Evolutionary conservation across 2,329 filamentous ascomycete species (phyloP), one percentile per base, ranked within the genome.

Genomic region (Pseudocercospora macadamiae): DNA sequence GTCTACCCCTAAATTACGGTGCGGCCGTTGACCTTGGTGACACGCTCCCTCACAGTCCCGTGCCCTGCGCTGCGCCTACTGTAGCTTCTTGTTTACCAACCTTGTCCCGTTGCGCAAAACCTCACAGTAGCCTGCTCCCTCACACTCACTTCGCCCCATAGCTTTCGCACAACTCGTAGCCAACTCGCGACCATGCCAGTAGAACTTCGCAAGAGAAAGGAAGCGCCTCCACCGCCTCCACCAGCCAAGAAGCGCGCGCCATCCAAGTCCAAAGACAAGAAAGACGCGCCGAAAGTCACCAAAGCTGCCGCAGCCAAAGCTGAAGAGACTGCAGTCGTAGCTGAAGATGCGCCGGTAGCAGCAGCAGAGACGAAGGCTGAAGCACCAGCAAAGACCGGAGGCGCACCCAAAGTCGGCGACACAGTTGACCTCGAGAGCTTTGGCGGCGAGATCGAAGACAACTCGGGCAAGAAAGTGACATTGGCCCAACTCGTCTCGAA

Each of bases 401-500:
- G 63, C 34, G 58, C 64, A 18, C 59, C 66, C n/a, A 68, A 68
- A 42, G 66, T 79, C 26, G 84, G 83, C 63, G 79, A 84, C 63
- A 80, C 72, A 23, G 76, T 88, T 64, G 71, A 77, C 49, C 74
- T 87, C 51, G 76, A 82, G 12, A 74, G 72, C 26, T 87, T 87
- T 66, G 84, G 84, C 57, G 84, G 83, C 55, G 87, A 95, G 71
- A 79, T 99, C 64, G 86, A 95, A 80, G 95, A 89, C 63, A 87
- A 97, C 66, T 91, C 96, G 64, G 92, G 92, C 69, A 79, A 82
- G 54, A 90, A 89, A 78, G 92, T 89, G 4, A 91, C 86, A 1
- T 80, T 99, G 59, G 89, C 91, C 78, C 81, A 86, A 68, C 86
- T 99, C 21, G 83, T 97, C 49, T 88, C 91, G 52, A 84, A 89